A percentile compares a stretch with the other conserved stretches of the same genome.
These are phyloP conservation scores for Plasmodium malariae DNA, from an alignment of 169 alveolate species.

Conservation along the genomic window DNA sequence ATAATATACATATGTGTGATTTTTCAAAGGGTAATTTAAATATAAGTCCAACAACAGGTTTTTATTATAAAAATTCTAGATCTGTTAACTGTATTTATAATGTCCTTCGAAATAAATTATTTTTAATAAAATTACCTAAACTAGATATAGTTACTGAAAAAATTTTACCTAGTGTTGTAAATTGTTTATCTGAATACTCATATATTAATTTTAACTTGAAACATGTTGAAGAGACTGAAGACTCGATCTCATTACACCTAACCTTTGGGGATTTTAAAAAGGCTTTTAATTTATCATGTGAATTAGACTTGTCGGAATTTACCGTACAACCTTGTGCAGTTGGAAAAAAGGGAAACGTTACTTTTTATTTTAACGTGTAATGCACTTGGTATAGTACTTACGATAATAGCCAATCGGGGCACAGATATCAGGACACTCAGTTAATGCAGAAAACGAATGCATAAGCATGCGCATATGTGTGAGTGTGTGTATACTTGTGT, in stretches of 20 bases:
- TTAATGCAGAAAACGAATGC: too few relatives aligned
- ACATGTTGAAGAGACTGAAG: slow-evolving; percentile 52
- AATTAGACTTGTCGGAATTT: slow-evolving; percentile 42
- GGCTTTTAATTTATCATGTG: slow-evolving; percentile 26
- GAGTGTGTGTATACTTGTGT: too few relatives aligned
- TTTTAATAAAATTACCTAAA: slow-evolving; percentile 64
- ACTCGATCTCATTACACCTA: slow-evolving; percentile 13
- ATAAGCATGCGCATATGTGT: too few relatives aligned
- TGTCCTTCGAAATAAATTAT: slow-evolving; percentile 34
- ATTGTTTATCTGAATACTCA: slow-evolving; percentile 41
- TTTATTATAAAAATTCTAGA: slow-evolving; percentile 39
- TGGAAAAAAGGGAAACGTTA: slow-evolving; percentile 40
- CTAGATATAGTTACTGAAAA: slow-evolving; percentile 34
- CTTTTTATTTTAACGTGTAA: slow-evolving; percentile 24
- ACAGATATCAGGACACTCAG: too few relatives aligned
- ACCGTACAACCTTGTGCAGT: slow-evolving; percentile 37
- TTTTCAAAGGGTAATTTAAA: slow-evolving; percentile 58
- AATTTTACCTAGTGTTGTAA: slow-evolving; percentile 51
- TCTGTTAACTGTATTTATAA: slow-evolving; percentile 49
- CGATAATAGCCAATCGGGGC: too few relatives aligned
- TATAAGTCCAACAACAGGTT: slow-evolving; percentile 50
- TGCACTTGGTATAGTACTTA: too few relatives aligned
- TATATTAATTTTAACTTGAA: slow-evolving; percentile 47
- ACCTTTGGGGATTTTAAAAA: slow-evolving; percentile 40
- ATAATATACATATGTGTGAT: slow-evolving; percentile 26